These are phyloP conservation scores for Podila epicladia DNA, from an alignment of 192 early-diverging fungal species.

Conservation along the genomic window DNA sequence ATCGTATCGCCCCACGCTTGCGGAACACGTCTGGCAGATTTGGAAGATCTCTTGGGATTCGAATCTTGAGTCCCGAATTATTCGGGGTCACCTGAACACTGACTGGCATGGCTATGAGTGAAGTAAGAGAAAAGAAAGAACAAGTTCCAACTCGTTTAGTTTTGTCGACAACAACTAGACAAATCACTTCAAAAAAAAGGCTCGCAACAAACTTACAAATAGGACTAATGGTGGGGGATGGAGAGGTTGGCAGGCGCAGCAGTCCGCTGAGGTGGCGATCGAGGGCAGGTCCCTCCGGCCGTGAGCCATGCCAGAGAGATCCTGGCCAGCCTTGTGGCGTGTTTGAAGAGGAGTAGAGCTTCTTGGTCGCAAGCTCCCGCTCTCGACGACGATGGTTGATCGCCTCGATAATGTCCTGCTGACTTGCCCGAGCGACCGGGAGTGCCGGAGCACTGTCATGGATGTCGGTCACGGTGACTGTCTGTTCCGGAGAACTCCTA, in stretches of 20 bases:
- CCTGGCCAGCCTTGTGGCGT: not conserved
- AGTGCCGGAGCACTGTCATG: not conserved
- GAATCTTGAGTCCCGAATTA: conserved; percentile 19
- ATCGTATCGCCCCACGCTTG: conserved; percentile 32
- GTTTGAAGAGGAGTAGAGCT: not conserved
- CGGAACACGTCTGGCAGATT: conserved; percentile 44
- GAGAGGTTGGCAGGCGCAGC: not conserved
- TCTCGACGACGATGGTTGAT: not conserved
- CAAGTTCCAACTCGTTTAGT: not conserved
- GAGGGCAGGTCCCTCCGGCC: too few species aligned
- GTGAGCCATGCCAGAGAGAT: not conserved
- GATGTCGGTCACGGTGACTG: not conserved
- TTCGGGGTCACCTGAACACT: not conserved
- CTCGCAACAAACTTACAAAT: not conserved
- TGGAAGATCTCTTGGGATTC: conserved; percentile 35
- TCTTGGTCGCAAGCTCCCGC: not conserved
- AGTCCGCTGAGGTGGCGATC: not conserved
- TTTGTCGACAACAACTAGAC: not conserved
- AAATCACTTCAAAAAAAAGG: not conserved
- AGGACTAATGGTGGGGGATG: not conserved
- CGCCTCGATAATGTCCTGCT: conserved; percentile 3
- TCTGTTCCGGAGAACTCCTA: not conserved
- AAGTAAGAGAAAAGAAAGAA: not conserved
- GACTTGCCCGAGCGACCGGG: not conserved
- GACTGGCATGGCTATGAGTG: not conserved